These are phyloP conservation scores for Delonix regia DNA, from an alignment of 306 rosid genomes.

Conservation along the genomic window DNA sequence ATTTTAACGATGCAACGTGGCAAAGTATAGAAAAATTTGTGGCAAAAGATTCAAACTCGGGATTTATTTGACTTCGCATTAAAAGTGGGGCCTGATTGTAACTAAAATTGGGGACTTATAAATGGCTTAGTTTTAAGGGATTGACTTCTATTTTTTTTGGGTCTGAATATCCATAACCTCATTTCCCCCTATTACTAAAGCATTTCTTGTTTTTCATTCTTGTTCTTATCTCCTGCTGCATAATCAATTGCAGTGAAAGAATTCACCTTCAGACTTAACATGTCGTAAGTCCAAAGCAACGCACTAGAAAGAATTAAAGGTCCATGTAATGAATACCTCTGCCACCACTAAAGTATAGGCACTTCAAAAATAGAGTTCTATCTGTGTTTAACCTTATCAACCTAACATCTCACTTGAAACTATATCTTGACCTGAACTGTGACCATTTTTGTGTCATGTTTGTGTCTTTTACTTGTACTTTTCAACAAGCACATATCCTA, in stretches of 20 bases:
- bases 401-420: too few species aligned
- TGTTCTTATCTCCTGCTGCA: not conserved
- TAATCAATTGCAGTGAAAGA: not conserved
- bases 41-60: not conserved
- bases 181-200: not conserved
- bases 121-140: not conserved
- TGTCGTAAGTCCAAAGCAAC: not conserved
- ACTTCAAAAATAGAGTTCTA: too few species aligned
- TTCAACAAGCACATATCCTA: too few species aligned
- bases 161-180: not conserved
- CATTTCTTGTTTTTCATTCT: too few species aligned
- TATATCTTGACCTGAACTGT: too few species aligned
- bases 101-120: not conserved
- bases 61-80: too few species aligned
- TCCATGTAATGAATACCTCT: too few species aligned
- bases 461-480: too few species aligned
- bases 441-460: too few species aligned
- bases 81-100: too few species aligned
- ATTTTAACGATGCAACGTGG: not conserved
- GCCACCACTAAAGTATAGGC: too few species aligned
- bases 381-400: too few species aligned
- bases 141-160: not conserved
- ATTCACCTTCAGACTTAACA: not conserved
- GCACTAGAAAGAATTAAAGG: not conserved
- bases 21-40: not conserved